Base-by-base conservation (phyloP, 495 filamentous ascomycete species). In the Stereocaulon alpinum region DNA sequence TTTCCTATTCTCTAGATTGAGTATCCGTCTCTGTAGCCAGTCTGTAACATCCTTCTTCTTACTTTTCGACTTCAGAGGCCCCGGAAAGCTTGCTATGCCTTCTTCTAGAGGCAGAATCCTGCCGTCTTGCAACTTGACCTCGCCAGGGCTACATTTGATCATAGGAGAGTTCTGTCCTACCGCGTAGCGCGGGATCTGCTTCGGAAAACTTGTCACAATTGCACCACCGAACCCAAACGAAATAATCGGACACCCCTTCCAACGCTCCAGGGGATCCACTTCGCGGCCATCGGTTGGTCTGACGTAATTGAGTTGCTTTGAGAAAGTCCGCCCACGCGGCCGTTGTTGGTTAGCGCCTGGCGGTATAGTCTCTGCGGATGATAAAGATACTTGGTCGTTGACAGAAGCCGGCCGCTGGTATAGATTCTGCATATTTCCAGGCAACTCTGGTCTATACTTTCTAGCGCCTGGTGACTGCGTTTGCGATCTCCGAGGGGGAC, bases 11-110 rank as follows among this genome's bases (percentile, higher is more conserved):
- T 91, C 89, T 29, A 96, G 72, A 6, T 71, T 76, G 14, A 82
- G 82, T 63, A 95, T 89, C 43, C 84, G 86, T 63, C 78, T 76
- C 3, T 74, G 82, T 37, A 99, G 75, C 93, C 94, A 99, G 5
- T 84, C 70, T 41, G 91, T 56, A 4, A 87, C 79, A 57, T 99
- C 94, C 72, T 97, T 97, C 75, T 97, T 99, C 77, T 92, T 96
- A 1, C 83, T 82, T 67, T 97, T 96, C 37, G 82, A 76, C 73
- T 84, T 90, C 11, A 96, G 74, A 18, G 94, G 92, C 0, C 94
- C 94, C 1, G 94, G 94, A 67, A 97, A 96, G 61, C 82, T 87
- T 15, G 82, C 80, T 55, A 93, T 74, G 9, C 79, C 77, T 48
- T 92, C 88, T 42, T 80, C 73, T 12, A 90, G 66, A 9, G 86